phyloP scores from a whole-genome alignment of 257 asterid species.

The Petrea volubilis region DNA sequence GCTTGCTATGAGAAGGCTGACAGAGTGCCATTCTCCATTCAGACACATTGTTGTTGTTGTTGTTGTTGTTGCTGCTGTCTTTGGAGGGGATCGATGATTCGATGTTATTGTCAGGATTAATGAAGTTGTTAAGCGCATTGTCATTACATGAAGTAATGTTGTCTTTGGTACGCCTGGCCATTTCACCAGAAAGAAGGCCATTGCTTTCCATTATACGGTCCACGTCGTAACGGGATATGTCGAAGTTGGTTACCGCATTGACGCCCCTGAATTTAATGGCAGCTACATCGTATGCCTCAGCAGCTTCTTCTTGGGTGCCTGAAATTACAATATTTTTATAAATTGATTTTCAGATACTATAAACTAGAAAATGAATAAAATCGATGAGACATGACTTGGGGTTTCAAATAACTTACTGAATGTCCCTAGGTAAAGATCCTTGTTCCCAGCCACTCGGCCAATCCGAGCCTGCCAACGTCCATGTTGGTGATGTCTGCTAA shows the following conservation, averaged over 20 bases:
- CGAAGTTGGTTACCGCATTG: conserved; percentile 92
- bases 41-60: conserved; percentile 17
- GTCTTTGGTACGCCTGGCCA: conserved; percentile 64
- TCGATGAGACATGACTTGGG: not conserved
- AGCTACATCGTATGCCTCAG: conserved; percentile 96
- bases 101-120: not conserved
- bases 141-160: conserved; percentile 8
- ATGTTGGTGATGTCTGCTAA: conserved; percentile 99
- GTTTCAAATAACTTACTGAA: conserved; percentile 61
- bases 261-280: conserved; percentile 90
- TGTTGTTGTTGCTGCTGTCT: conserved; percentile 17
- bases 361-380: not conserved
- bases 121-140: conserved; percentile 1
- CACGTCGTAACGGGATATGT: conserved; percentile 71
- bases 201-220: conserved; percentile 82
- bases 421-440: conserved; percentile 95
- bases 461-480: conserved; percentile 99
- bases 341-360: no score
- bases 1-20: conserved; percentile 43
- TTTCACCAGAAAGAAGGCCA: conserved; percentile 75
- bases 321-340: not conserved
- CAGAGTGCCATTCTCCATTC: conserved; percentile 61
- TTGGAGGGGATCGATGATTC: conserved; percentile 23
- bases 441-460: conserved; percentile 98
- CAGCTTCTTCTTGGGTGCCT: conserved; percentile 99